Base-by-base conservation (phyloP, 345 rosid genomes). In the Citrus sp. region DNA sequence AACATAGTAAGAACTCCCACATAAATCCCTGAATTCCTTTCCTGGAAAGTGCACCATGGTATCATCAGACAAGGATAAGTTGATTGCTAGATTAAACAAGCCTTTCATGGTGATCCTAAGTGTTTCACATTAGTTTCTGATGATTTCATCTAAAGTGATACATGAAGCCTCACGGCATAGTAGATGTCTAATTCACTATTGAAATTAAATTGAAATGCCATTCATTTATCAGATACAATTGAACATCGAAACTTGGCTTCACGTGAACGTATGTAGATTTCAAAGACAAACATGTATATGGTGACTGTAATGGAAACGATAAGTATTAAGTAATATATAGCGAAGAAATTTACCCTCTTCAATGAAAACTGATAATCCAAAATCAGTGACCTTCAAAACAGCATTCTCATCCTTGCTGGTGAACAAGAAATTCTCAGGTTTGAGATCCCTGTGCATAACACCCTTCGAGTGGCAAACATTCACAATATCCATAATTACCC, bases 1-100 rank as follows among this genome's bases (percentile, higher is more conserved):
- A 63, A 93, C 93, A 76, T 94, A 94, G 78, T 89, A 94, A 25
- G 97, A 94, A 80, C 97, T 94, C 67, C 95, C 96, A 1, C 91
- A 93, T 24, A 93, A 89, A 78, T 93, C 93, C 70, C 72, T 84
- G 78, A 89, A 93, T 24, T 77, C 89, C 85, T 84, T 92, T 30
- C 97, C 95, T 94, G 90, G 70, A 70, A 74, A 85, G 56, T 22
- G 49, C 65, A 18, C 55, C 64, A 76, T 24, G 32, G 61, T 64
- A 51, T 25, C 65, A 63, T 37, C 32, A 9, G 22, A 34, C 9
- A 24, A 30, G 40, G 27, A 34, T 9, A 24, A 38, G 40, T 34
- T 0, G 0, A 24, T 32, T 5, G 19, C 21, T 28, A 24, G 9
- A 40, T 5, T 13, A 55, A 0, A 18, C 13, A 34, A 5, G 38